Evolutionary conservation across 1,284 basidiomycete species (phyloP).

Genomic region (Ganoderma resinaceum): DNA sequence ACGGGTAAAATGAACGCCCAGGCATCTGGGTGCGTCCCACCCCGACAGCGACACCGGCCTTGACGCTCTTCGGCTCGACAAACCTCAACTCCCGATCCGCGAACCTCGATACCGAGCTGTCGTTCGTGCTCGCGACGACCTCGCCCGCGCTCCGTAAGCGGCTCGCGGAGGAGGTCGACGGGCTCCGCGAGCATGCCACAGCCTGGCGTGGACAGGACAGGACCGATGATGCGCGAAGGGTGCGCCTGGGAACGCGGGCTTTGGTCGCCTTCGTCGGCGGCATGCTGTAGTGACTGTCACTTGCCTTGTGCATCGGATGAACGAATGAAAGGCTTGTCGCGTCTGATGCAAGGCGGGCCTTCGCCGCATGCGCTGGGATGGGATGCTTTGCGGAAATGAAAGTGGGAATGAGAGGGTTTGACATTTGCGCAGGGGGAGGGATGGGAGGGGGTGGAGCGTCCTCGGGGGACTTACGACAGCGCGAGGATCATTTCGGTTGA

Average conservation of each 20-base stretch:
- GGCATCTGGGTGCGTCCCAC: constrained; percentile 87
- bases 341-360: not conserved
- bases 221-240: constrained; percentile 57
- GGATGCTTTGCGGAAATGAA: constrained; percentile 19
- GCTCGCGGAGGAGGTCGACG: constrained; percentile 53
- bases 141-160: constrained; percentile 48
- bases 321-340: not conserved
- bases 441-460: not conserved
- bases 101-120: constrained; percentile 92
- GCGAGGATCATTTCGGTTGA: not conserved
- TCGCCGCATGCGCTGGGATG: constrained; percentile 3
- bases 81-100: constrained; percentile 95
- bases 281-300: constrained; percentile 59
- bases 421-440: not conserved
- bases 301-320: not conserved
- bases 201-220: constrained; percentile 60
- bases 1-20: constrained; percentile 40
- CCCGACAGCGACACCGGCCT: constrained; percentile 58
- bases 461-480: not conserved
- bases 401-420: constrained; percentile 11
- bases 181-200: constrained; percentile 52
- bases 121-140: constrained; percentile 84
- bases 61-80: constrained; percentile 94
- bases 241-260: constrained; percentile 73
- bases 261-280: constrained; percentile 71